Percentiles rank a stretch among this genome's conserved stretches.
These are phyloP conservation scores for Aureobasidium sp. DNA, from an alignment of 2,329 filamentous ascomycete species.

Conservation along the genomic window DNA sequence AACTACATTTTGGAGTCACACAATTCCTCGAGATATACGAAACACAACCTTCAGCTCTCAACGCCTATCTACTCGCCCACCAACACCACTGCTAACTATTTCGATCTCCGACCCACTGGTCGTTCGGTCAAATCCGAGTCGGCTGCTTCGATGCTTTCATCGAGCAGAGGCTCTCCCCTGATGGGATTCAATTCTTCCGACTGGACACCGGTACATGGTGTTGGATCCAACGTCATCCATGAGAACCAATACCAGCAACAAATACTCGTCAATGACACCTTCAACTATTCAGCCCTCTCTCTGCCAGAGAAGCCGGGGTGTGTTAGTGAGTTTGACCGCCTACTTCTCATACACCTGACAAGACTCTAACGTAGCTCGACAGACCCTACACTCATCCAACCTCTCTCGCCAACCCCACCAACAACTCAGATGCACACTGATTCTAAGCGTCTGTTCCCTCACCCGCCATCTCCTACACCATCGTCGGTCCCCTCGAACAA, in stretches of 20 bases:
- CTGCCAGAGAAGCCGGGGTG: constrained; percentile 40
- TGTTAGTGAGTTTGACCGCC: constrained; percentile 45
- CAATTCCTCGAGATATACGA: neutral
- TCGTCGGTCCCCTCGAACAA: constrained; percentile 40
- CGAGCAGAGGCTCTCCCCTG: constrained; percentile 47
- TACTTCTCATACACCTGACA: constrained; percentile 21
- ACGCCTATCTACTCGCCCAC: constrained; percentile 38
- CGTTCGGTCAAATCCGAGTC: constrained; percentile 46
- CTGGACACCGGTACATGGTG: constrained; percentile 47
- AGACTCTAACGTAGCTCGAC: constrained; percentile 2
- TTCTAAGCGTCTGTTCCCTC: constrained; percentile 36
- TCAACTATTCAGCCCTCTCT: constrained; percentile 45
- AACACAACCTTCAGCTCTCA: constrained; percentile 14
- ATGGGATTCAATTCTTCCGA: constrained; percentile 56
- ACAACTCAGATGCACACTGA: constrained; percentile 34
- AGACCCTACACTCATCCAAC: constrained; percentile 56
- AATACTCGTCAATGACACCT: constrained; percentile 51
- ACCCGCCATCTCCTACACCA: constrained; percentile 57
- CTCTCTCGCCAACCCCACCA: constrained; percentile 38
- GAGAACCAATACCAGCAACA: constrained; percentile 45
- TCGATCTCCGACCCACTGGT: constrained; percentile 38
- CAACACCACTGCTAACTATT: constrained; percentile 39
- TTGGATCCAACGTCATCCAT: constrained; percentile 58
- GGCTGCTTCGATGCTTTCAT: constrained; percentile 45
- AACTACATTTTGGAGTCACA: constrained; percentile 11